Evolutionary conservation across 192 early-diverging fungal species (phyloP).

Genomic region (Gigaspora rosea): DNA sequence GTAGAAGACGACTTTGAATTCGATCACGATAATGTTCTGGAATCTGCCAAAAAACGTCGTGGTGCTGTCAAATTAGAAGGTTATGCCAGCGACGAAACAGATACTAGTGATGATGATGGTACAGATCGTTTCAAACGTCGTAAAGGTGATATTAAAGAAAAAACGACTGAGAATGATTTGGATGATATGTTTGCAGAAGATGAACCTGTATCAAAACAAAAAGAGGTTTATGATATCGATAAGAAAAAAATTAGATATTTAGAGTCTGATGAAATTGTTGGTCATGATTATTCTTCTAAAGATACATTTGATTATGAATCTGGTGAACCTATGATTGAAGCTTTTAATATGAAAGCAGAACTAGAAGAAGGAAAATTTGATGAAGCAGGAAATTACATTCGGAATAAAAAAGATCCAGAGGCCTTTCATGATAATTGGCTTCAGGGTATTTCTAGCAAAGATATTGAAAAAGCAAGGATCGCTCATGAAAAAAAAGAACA

Average conservation of each 20-base stretch:
- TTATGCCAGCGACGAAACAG: constrained; percentile 42
- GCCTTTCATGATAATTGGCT: constrained; percentile 76
- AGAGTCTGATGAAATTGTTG: constrained; percentile 48
- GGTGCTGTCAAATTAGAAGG: constrained; percentile 53
- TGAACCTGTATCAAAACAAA: constrained; percentile 12
- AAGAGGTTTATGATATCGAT: constrained; percentile 14
- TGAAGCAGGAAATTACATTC: constrained; percentile 68
- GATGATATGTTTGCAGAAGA: constrained; percentile 66
- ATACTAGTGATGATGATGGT: constrained; percentile 43
- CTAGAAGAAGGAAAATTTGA: constrained; percentile 72
- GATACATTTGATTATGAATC: constrained; percentile 50
- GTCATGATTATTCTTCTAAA: constrained; percentile 53
- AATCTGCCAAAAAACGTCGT: constrained; percentile 48
- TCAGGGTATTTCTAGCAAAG: constrained; percentile 56
- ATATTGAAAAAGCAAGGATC: constrained; percentile 57
- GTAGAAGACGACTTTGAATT: constrained; percentile 40
- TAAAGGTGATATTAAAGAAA: constrained; percentile 32
- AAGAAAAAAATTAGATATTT: constrained; percentile 35
- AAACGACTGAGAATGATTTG: constrained; percentile 40
- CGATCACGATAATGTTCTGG: constrained; percentile 53
- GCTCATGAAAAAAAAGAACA: constrained; percentile 52
- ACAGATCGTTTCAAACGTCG: constrained; percentile 42
- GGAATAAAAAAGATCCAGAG: constrained; percentile 66
- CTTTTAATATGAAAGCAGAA: constrained; percentile 78
- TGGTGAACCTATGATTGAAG: constrained; percentile 64